Percentiles rank a stretch among this genome's conserved stretches.
These are phyloP conservation scores for Sesbania bispinosa DNA, from an alignment of 306 rosid species.

Conservation along the genomic window DNA sequence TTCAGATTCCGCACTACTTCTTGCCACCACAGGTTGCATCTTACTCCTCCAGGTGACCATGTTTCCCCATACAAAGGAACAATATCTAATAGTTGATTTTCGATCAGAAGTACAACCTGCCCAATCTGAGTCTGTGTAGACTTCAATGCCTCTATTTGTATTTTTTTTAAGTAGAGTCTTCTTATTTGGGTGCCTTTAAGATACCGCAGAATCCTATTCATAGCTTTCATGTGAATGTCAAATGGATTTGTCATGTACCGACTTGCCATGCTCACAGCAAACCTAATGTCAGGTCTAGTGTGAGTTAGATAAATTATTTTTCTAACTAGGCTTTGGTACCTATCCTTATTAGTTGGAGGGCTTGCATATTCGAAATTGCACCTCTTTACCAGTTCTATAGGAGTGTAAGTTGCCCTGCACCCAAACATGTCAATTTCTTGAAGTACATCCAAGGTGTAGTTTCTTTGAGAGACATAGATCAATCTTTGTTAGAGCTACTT, in stretches of 20 bases:
- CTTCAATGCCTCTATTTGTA: neutral
- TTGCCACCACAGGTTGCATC: neutral
- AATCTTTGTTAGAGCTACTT: no score
- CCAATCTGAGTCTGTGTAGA: neutral
- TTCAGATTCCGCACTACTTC: no score
- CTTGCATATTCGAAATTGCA: neutral
- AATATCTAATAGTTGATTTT: neutral
- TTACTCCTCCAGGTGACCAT: neutral
- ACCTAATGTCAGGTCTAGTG: neutral
- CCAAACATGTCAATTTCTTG: neutral
- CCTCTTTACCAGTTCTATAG: neutral
- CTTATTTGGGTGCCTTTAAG: no score
- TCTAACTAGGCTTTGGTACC: neutral
- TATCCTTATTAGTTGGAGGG: neutral
- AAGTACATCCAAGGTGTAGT: neutral
- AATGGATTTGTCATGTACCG: neutral
- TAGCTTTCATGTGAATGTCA: neutral
- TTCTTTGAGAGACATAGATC: no score
- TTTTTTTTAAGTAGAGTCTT: neutral
- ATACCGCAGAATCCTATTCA: no score
- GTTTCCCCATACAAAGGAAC: no score
- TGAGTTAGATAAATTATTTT: neutral
- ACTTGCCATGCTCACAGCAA: neutral
- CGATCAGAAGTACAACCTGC: neutral
- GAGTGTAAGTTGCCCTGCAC: neutral